A percentile compares a stretch with the other conserved stretches of the same genome.
phyloP scores from a whole-genome alignment of 2,329 filamentous ascomycete genomes.

The Phaeoacremonium minimum region DNA sequence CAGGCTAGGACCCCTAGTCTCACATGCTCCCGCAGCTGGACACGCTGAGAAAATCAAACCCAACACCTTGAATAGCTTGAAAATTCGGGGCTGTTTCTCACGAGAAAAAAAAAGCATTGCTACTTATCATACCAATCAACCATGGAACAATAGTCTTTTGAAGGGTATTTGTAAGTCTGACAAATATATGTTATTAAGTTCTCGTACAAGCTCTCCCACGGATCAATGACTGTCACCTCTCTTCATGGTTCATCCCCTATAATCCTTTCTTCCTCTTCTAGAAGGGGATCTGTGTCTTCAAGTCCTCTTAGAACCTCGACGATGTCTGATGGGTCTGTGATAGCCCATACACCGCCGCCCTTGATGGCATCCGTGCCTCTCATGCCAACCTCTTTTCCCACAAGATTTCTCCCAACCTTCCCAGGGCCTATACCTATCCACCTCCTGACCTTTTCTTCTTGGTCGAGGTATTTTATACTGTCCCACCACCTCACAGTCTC shows the following conservation, averaged over 20 bases:
- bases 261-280: constrained; percentile 39
- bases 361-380: constrained; percentile 72
- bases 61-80: no score
- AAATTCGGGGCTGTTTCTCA: no score
- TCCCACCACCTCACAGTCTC: constrained; percentile 96
- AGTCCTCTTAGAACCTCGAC: constrained; percentile 63
- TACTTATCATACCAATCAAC: no score
- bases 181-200: no score
- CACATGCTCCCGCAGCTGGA: no score
- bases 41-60: no score
- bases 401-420: constrained; percentile 87
- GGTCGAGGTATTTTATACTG: constrained; percentile 83
- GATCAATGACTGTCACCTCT: no score
- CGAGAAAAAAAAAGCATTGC: no score
- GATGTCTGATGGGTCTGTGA: constrained; percentile 74
- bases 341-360: constrained; percentile 89
- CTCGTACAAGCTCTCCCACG: no score
- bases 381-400: constrained; percentile 94
- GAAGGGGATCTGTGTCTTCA: constrained; percentile 56
- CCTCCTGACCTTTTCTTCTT: constrained; percentile 72
- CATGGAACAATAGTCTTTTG: no score
- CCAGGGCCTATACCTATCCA: constrained; percentile 94
- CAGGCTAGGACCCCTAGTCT: no score
- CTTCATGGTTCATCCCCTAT: constrained; percentile 10
- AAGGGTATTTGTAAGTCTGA: no score